Evolutionary conservation across 768 basidiomycete species (phyloP).

Genomic region (Rhodotorula paludigena): DNA sequence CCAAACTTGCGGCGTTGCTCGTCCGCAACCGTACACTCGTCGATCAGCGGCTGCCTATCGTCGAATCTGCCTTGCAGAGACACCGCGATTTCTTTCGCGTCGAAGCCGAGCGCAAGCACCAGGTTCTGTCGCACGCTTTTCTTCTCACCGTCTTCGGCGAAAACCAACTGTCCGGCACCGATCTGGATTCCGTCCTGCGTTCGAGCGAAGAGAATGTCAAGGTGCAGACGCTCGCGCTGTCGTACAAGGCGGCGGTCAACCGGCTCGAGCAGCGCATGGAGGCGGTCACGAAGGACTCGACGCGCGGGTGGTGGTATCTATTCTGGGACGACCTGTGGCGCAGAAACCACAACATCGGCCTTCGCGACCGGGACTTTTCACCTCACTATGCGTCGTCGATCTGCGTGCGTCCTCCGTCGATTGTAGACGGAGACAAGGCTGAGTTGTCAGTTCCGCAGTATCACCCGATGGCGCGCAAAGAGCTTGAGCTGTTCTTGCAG

Average conservation of each 20-base stretch:
- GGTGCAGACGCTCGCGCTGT: constrained; percentile 55
- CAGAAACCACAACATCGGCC: constrained; percentile 57
- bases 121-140: constrained; percentile 61
- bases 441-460: constrained; percentile 5
- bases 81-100: constrained; percentile 57
- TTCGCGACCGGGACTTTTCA: constrained; percentile 58
- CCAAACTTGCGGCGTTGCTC: constrained; percentile 51
- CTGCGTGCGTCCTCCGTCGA: constrained; percentile 47
- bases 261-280: constrained; percentile 57
- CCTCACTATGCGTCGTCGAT: constrained; percentile 68
- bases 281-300: constrained; percentile 53
- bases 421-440: neutral
- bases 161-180: constrained; percentile 51
- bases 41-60: constrained; percentile 10
- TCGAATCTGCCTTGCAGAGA: constrained; percentile 54
- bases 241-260: constrained; percentile 53
- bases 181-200: constrained; percentile 47
- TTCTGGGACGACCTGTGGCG: constrained; percentile 60
- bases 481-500: constrained; percentile 63
- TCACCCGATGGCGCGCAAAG: constrained; percentile 59
- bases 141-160: constrained; percentile 59
- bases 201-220: constrained; percentile 57
- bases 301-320: constrained; percentile 70
- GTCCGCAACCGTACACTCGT: constrained; percentile 21
- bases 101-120: constrained; percentile 56